Evolutionary conservation across 148 eudicot species (phyloP).

Genomic region (Limonium bicolor): DNA sequence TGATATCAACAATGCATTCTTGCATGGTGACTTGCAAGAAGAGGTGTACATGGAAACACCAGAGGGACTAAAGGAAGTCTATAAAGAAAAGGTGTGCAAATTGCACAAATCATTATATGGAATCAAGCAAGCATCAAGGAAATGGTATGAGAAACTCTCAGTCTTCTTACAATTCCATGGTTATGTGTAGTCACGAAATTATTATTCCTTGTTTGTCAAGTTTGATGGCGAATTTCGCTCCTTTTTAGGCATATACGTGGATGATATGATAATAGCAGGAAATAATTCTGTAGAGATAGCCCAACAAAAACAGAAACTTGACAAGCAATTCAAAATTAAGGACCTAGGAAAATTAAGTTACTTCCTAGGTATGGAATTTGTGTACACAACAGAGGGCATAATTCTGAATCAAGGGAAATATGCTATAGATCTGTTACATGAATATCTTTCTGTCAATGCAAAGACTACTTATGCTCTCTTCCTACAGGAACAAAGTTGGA

Average conservation of each 20-base stretch:
- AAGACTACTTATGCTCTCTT: not conserved
- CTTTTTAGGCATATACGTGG: not conserved
- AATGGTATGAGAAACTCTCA: not conserved
- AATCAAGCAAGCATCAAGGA: not conserved
- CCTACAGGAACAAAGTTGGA: too few species aligned
- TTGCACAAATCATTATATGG: conserved; percentile 1
- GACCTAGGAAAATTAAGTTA: not conserved
- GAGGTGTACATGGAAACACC: not conserved
- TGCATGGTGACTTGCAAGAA: not conserved
- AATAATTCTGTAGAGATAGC: not conserved
- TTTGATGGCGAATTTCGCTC: not conserved
- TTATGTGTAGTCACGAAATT: not conserved
- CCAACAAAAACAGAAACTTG: not conserved
- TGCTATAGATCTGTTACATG: not conserved
- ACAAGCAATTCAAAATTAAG: not conserved
- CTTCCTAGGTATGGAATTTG: not conserved
- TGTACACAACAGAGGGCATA: not conserved
- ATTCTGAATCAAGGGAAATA: not conserved
- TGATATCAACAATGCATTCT: conserved; percentile 2
- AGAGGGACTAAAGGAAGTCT: not conserved
- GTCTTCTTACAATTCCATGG: not conserved
- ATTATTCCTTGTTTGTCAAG: not conserved
- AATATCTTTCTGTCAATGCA: not conserved
- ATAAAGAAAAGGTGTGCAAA: not conserved
- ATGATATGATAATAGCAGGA: not conserved